phyloP scores from a whole-genome alignment of 441 rosid genomes.

The Biscutella laevigata region DNA sequence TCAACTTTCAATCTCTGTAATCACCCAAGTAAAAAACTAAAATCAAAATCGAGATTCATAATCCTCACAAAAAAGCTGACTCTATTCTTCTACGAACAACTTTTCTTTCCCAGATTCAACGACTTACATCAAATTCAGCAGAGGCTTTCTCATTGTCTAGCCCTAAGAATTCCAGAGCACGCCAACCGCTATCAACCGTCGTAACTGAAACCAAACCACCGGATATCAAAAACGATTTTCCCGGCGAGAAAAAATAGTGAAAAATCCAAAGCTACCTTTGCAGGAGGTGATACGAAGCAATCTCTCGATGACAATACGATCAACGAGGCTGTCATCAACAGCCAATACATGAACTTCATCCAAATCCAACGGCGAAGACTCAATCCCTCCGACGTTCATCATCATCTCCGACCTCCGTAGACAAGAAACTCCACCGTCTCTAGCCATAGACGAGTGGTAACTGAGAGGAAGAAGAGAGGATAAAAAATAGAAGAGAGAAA shows the following conservation, averaged over 20 bases:
- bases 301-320: slow-evolving; percentile 76
- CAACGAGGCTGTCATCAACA: slow-evolving; percentile 81
- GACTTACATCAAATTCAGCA: slow-evolving; percentile 40
- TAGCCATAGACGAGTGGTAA: slow-evolving; percentile 32
- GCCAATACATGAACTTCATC: slow-evolving; percentile 75
- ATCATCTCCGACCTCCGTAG: slow-evolving; percentile 35
- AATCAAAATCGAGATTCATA: background rate
- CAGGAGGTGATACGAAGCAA: slow-evolving; percentile 69
- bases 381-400: slow-evolving; percentile 29
- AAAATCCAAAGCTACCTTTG: slow-evolving; percentile 49
- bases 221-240: background rate
- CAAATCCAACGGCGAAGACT: slow-evolving; percentile 31
- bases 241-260: background rate
- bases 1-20: slow-evolving; percentile 71
- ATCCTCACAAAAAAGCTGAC: background rate
- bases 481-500: background rate
- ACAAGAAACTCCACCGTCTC: slow-evolving; percentile 41
- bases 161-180: slow-evolving; percentile 77
- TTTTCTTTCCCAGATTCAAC: background rate
- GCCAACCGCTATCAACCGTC: slow-evolving; percentile 74
- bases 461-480: slow-evolving; percentile 4
- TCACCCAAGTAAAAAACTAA: background rate
- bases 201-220: slow-evolving; percentile 46
- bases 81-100: too few species aligned
- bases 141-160: slow-evolving; percentile 46